These are phyloP conservation scores for Yarrowia sp. DNA, from an alignment of 805 yeast genomes.

Conservation along the genomic window DNA sequence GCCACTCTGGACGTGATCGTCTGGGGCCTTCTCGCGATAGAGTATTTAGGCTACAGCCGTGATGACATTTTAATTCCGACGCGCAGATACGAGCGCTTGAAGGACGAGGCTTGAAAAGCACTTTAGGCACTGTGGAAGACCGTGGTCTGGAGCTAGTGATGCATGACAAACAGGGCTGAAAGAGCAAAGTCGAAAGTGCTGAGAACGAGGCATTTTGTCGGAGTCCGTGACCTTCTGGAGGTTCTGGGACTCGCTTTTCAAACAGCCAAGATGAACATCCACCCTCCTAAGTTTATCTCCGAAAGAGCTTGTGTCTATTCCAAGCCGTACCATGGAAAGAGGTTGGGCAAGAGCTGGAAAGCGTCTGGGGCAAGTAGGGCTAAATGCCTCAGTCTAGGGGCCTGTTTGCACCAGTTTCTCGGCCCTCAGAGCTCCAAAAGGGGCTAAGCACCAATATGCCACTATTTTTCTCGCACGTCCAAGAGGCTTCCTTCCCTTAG, in stretches of 20 bases:
- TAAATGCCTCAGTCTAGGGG: constrained; percentile 28
- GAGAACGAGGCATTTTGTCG: background rate
- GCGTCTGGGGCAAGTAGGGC: background rate
- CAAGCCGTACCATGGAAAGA: constrained; percentile 10
- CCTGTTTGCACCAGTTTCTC: constrained; percentile 1
- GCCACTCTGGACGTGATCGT: no score
- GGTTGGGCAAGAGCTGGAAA: background rate
- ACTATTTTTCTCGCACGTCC: background rate
- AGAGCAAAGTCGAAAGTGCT: background rate
- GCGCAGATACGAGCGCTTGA: constrained; percentile 15
- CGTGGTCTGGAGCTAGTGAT: constrained; percentile 13
- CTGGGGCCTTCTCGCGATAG: background rate
- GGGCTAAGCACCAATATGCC: background rate
- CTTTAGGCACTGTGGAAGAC: constrained; percentile 9
- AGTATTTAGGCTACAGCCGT: background rate
- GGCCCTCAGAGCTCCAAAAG: background rate
- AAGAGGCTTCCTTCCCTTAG: constrained; percentile 3
- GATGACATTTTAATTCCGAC: constrained; percentile 16
- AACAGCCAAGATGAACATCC: background rate
- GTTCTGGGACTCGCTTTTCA: no score
- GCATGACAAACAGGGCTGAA: constrained; percentile 17
- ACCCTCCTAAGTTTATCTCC: constrained; percentile 14
- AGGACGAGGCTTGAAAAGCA: constrained; percentile 5
- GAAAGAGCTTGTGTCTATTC: constrained; percentile 17
- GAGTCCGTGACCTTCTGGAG: no score